Evolutionary conservation across 202 grass and related monocot genomes (phyloP).

Genomic region (Saccharum hybrid): DNA sequence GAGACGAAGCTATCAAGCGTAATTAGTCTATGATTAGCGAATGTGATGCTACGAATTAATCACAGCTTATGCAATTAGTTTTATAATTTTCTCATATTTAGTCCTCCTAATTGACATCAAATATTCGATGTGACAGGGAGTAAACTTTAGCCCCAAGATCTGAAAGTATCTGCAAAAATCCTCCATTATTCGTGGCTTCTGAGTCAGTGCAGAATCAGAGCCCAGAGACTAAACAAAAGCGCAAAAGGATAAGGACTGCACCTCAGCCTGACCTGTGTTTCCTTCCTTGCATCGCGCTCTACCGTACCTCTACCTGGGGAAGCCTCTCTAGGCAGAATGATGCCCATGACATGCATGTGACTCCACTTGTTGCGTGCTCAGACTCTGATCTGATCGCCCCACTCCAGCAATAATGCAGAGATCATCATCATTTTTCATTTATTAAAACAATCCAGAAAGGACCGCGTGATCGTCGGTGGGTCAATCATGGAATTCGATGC

Average conservation of each 20-base stretch:
- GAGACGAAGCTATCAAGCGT: no score
- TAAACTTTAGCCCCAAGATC: no score
- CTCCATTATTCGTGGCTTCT: neutral
- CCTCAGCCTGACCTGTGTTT: slow-evolving; percentile 31
- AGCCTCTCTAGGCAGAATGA: neutral
- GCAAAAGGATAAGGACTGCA: slow-evolving; percentile 38
- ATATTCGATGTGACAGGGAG: no score
- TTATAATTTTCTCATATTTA: no score
- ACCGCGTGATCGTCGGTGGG: neutral
- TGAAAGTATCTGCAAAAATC: neutral
- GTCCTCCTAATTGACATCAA: no score
- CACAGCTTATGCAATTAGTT: no score
- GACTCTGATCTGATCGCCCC: neutral
- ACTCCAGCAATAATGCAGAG: neutral
- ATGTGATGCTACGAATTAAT: no score
- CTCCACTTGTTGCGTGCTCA: neutral
- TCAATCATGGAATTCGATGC: slow-evolving; percentile 13
- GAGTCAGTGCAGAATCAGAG: slow-evolving; percentile 40
- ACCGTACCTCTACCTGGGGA: neutral
- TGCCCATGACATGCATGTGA: neutral
- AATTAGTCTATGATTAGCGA: no score
- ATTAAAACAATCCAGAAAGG: neutral
- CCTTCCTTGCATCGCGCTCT: slow-evolving; percentile 22
- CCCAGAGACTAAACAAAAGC: neutral
- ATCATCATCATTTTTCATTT: neutral